These are phyloP conservation scores for Penicillium digitatum DNA, from an alignment of 2,329 filamentous ascomycete genomes.

Conservation along the genomic window DNA sequence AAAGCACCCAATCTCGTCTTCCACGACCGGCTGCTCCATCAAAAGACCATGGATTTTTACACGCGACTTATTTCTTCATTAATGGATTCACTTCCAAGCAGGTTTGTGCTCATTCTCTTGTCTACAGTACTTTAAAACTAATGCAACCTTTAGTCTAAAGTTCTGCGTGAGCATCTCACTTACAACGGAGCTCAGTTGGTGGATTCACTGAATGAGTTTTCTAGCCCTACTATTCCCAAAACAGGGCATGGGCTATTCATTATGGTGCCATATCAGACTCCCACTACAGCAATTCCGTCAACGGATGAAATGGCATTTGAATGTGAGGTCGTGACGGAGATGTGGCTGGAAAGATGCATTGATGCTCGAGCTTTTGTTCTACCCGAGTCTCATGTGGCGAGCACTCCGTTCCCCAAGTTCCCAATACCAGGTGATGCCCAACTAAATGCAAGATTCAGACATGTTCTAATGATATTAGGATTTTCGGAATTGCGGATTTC, in stretches of 20 bases:
- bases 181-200: conserved; percentile 42
- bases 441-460: too few species aligned
- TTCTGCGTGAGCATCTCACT: conserved; percentile 41
- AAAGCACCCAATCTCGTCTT: conserved; percentile 23
- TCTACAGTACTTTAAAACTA: conserved; percentile 7
- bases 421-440: conserved; percentile 54
- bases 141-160: conserved; percentile 26
- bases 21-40: conserved; percentile 12
- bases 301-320: conserved; percentile 41
- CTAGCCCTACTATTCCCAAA: conserved; percentile 33
- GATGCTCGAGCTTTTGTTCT: conserved; percentile 68
- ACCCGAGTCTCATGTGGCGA: conserved; percentile 67
- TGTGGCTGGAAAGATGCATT: conserved; percentile 88
- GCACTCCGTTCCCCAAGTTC: conserved; percentile 69
- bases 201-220: conserved; percentile 33
- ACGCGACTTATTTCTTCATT: conserved; percentile 55
- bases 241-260: conserved; percentile 35
- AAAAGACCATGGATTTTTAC: conserved; percentile 50
- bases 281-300: conserved; percentile 33
- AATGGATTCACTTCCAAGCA: conserved; percentile 56
- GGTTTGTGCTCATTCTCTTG: conserved; percentile 33
- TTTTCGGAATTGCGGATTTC: conserved; percentile 70
- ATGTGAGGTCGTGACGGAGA: conserved; percentile 68
- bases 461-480: conserved; percentile 39
- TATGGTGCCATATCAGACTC: conserved; percentile 40